Evolutionary conservation across 768 basidiomycete genomes (phyloP).

Genomic region (Termitomyces sp.): DNA sequence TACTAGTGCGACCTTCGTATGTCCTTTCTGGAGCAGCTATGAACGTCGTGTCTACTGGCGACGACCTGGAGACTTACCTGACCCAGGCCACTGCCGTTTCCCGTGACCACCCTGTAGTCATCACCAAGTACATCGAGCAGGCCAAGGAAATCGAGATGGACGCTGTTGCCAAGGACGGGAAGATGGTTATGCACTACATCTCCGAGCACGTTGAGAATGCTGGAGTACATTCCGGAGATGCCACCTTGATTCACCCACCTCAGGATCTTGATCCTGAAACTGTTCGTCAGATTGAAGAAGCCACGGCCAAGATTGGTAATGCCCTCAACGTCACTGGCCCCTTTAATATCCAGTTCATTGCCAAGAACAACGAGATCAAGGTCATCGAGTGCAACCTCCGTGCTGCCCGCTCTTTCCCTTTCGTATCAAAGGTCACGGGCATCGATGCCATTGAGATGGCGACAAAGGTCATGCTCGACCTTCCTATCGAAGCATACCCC

Average conservation of each 20-base stretch:
- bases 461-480: constrained; percentile 94
- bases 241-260: constrained; percentile 95
- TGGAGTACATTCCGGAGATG: constrained; percentile 98
- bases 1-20: constrained; percentile 95
- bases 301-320: constrained; percentile 95
- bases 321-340: constrained; percentile 98
- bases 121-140: constrained; percentile 98
- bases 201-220: constrained; percentile 99
- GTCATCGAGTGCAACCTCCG: constrained; percentile 99
- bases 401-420: constrained; percentile 96
- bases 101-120: constrained; percentile 94
- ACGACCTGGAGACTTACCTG: constrained; percentile 89
- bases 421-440: constrained; percentile 97
- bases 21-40: constrained; percentile 99
- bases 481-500: constrained; percentile 88
- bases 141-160: constrained; percentile 99
- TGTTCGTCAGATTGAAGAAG: constrained; percentile 92
- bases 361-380: constrained; percentile 99
- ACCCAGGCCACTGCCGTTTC: constrained; percentile 96
- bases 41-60: constrained; percentile 95
- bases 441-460: constrained; percentile 99
- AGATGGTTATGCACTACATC: constrained; percentile 99
- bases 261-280: constrained; percentile 98
- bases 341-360: constrained; percentile 99
- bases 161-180: constrained; percentile 93